Percentiles rank a stretch among this genome's conserved stretches.
These are phyloP conservation scores for Boehmeria nivea DNA, from an alignment of 306 rosid species.

Conservation along the genomic window DNA sequence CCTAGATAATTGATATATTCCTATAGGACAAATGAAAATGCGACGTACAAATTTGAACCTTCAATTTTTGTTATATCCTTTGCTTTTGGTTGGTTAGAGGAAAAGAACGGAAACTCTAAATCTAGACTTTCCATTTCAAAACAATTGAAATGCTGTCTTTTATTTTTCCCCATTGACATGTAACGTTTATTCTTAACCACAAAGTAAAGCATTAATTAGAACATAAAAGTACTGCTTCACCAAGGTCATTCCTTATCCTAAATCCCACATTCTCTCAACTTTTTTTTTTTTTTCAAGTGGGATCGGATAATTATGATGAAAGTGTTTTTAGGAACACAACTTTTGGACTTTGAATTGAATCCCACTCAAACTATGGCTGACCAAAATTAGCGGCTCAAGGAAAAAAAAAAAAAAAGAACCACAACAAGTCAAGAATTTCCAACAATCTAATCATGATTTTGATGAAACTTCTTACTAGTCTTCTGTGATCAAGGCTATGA, in stretches of 20 bases:
- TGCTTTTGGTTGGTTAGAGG: too few species aligned
- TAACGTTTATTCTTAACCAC: slow-evolving; percentile 1
- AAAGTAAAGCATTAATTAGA: slow-evolving; percentile 10
- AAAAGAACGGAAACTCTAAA: too few species aligned
- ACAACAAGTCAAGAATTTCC: slow-evolving; percentile 27
- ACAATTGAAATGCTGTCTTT: too few species aligned
- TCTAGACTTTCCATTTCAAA: too few species aligned
- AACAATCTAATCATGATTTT: slow-evolving; percentile 23
- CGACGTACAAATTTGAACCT: too few species aligned
- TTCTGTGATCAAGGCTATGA: slow-evolving; percentile 1
- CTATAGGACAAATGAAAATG: too few species aligned
- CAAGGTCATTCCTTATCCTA: background rate
- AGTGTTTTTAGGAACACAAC: slow-evolving; percentile 11
- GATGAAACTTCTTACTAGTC: background rate
- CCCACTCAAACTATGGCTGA: slow-evolving; percentile 22
- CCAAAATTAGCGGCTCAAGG: slow-evolving; percentile 23
- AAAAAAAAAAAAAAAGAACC: background rate
- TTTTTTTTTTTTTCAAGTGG: slow-evolving; percentile 24
- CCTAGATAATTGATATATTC: background rate
- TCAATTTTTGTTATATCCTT: too few species aligned
- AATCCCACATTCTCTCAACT: too few species aligned
- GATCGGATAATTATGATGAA: slow-evolving; percentile 25
- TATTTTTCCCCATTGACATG: background rate
- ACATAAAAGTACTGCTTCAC: background rate
- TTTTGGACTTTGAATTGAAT: slow-evolving; percentile 38